Evolutionary conservation across 2,329 filamentous ascomycete species (phyloP).

Genomic region (Sporothrix schenckii): DNA sequence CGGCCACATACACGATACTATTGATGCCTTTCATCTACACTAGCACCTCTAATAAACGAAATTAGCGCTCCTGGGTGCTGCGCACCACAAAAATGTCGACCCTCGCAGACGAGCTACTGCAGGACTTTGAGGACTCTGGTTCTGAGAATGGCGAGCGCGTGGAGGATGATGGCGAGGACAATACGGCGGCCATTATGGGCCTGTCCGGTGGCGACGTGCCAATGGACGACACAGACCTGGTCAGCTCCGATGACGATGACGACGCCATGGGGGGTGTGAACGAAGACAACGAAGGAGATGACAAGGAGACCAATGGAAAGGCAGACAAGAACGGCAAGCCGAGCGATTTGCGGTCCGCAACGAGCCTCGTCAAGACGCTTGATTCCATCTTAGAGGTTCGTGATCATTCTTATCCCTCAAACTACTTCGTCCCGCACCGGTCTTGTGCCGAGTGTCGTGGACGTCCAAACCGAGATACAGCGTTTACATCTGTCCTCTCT

Average conservation of each 20-base stretch:
- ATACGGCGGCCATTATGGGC: constrained; percentile 46
- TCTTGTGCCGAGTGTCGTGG: not conserved
- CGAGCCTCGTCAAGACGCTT: constrained; percentile 77
- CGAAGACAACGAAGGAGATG: constrained; percentile 60
- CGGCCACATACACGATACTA: no score
- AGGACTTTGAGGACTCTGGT: constrained; percentile 85
- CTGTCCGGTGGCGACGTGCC: constrained; percentile 55
- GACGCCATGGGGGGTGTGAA: constrained; percentile 57
- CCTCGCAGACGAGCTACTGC: constrained; percentile 86
- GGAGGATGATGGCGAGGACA: constrained; percentile 53
- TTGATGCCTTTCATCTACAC: not conserved
- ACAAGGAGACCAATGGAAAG: constrained; percentile 66
- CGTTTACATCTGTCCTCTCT: constrained; percentile 63
- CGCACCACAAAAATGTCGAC: constrained; percentile 71
- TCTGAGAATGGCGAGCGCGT: constrained; percentile 71
- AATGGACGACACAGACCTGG: constrained; percentile 62
- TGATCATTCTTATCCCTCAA: constrained; percentile 37
- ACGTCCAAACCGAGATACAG: constrained; percentile 42
- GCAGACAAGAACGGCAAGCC: constrained; percentile 82
- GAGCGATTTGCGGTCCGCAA: constrained; percentile 77
- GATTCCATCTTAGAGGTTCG: constrained; percentile 81
- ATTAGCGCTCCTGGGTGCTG: not conserved
- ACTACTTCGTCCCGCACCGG: not conserved
- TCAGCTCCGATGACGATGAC: constrained; percentile 62
- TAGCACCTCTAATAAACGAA: not conserved